Conservation (phyloP, 352 stramenopile genomes). For the Pythium phragmitis region DNA sequence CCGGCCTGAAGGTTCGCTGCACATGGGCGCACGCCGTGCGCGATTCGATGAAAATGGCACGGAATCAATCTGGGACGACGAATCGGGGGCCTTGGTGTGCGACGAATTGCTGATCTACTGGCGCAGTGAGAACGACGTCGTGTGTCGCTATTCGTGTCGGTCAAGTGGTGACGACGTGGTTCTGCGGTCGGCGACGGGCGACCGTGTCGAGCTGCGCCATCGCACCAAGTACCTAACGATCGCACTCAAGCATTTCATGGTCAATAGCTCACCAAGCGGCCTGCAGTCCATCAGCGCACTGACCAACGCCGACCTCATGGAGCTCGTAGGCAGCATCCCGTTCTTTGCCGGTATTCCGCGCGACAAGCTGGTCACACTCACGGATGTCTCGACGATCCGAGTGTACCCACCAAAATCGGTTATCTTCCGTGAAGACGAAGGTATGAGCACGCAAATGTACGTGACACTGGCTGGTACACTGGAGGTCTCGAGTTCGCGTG, state of each 20-base stretch:
- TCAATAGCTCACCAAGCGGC: conserved; percentile 11
- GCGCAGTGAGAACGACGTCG: conserved; percentile 52
- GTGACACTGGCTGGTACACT: conserved; percentile 63
- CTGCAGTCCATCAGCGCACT: conserved; percentile 55
- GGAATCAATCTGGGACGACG: conserved; percentile 27
- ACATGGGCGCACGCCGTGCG: conserved; percentile 16
- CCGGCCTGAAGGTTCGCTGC: conserved; percentile 11
- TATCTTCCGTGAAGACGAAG: conserved; percentile 77
- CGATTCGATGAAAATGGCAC: conserved; percentile 19
- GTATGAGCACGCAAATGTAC: conserved; percentile 79
- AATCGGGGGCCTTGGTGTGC: conserved; percentile 6
- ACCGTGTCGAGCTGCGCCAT: conserved; percentile 43
- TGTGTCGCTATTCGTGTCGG: conserved; percentile 65
- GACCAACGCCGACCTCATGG: conserved; percentile 68
- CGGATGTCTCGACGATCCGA: conserved; percentile 75
- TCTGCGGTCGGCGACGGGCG: conserved; percentile 52
- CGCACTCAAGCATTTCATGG: conserved; percentile 35
- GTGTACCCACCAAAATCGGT: conserved; percentile 66
- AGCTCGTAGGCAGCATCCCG: conserved; percentile 56
- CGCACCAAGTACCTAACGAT: conserved; percentile 45
- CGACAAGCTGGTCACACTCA: conserved; percentile 58
- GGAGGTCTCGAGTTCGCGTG: conserved; percentile 61
- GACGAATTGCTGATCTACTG: conserved; percentile 56
- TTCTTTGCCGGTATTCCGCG: conserved; percentile 68
- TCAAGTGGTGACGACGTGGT: conserved; percentile 61